Percentiles rank a stretch among this genome's conserved stretches.
These are phyloP conservation scores for Neurospora sp. DNA, from an alignment of 495 filamentous ascomycete species.

Conservation along the genomic window DNA sequence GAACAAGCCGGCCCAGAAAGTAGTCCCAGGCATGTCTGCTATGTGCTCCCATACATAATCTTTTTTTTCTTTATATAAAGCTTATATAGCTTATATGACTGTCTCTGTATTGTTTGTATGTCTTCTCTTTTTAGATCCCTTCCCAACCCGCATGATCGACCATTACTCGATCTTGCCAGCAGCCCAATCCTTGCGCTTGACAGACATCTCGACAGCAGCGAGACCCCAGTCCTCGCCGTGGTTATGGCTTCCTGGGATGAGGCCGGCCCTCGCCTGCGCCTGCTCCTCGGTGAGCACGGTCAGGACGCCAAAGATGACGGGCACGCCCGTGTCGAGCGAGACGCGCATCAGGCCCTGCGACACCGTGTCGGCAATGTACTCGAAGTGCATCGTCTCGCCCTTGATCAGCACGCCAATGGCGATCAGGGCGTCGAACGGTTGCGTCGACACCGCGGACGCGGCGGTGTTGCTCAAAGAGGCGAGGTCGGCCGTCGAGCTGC, in stretches of 20 bases:
- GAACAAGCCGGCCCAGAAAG: background rate
- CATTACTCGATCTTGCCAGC: conserved; percentile 46
- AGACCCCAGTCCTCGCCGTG: conserved; percentile 86
- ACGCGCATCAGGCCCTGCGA: conserved; percentile 89
- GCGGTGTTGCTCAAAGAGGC: conserved; percentile 19
- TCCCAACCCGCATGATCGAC: background rate
- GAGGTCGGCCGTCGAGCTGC: conserved; percentile 55
- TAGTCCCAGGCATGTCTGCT: background rate
- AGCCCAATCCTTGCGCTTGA: conserved; percentile 58
- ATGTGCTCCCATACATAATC: background rate
- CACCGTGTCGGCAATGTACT: conserved; percentile 90
- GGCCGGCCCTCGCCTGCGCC: conserved; percentile 73
- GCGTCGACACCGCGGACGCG: conserved; percentile 26
- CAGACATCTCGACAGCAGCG: conserved; percentile 62
- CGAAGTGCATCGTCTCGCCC: conserved; percentile 97
- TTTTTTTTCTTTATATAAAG: conserved; percentile 1
- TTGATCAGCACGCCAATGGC: conserved; percentile 96
- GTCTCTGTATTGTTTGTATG: background rate
- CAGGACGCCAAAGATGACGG: conserved; percentile 86
- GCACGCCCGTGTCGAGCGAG: conserved; percentile 75
- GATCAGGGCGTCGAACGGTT: conserved; percentile 84
- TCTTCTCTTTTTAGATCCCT: background rate
- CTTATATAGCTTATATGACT: background rate
- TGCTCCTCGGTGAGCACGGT: conserved; percentile 86
- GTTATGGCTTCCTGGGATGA: conserved; percentile 57